These are phyloP conservation scores for Blumeriella jaapii DNA, from an alignment of 2,329 filamentous ascomycete genomes.

Conservation along the genomic window DNA sequence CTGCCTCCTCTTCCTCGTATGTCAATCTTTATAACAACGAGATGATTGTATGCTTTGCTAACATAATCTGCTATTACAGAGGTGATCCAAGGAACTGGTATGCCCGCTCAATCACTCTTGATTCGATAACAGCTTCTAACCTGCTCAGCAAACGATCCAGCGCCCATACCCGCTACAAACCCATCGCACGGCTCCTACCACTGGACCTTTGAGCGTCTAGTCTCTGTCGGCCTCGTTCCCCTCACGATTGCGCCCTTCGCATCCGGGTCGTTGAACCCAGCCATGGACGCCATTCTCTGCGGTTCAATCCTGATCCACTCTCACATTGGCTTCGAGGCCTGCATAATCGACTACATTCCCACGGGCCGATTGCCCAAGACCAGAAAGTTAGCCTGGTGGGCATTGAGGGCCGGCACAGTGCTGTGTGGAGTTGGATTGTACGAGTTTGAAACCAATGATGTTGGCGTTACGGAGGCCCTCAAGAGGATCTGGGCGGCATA, in stretches of 20 bases:
- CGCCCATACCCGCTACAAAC: constrained; percentile 56
- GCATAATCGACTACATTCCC: constrained; percentile 88
- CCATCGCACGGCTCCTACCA: constrained; percentile 91
- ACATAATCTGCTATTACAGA: constrained; percentile 46
- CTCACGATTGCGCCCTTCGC: constrained; percentile 87
- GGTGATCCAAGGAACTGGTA: constrained; percentile 65
- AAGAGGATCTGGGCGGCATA: constrained; percentile 83
- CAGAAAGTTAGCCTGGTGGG: constrained; percentile 61
- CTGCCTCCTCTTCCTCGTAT: constrained; percentile 78
- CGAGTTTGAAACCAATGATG: constrained; percentile 98
- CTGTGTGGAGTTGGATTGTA: constrained; percentile 82
- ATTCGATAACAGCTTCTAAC: constrained; percentile 14
- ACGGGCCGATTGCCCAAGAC: constrained; percentile 53
- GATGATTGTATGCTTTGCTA: constrained; percentile 29
- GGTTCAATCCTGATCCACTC: constrained; percentile 79
- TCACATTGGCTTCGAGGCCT: constrained; percentile 87
- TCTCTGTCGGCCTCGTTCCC: constrained; percentile 73
- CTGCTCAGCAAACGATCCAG: constrained; percentile 70
- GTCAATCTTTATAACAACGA: constrained; percentile 28
- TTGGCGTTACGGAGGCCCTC: constrained; percentile 82
- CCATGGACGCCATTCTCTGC: constrained; percentile 77
- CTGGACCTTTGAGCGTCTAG: constrained; percentile 88
- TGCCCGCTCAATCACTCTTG: constrained; percentile 14
- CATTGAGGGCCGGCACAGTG: constrained; percentile 66
- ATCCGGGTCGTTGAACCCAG: constrained; percentile 79